Evolutionary conservation across 2,329 filamentous ascomycete genomes (phyloP).

Genomic region (Ascosphaera aggregata): DNA sequence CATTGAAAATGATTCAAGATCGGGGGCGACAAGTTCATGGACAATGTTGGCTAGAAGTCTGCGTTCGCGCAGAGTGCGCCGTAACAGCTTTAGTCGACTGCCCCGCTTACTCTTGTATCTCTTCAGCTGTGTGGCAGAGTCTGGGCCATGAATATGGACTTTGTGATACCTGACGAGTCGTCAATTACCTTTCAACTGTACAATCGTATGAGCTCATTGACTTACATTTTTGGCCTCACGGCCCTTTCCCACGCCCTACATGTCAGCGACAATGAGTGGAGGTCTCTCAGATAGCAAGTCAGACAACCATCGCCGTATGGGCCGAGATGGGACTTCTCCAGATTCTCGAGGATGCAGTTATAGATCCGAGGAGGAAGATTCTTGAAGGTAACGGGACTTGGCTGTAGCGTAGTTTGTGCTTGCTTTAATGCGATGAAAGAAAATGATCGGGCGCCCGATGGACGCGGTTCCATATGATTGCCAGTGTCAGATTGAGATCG

Average conservation of each 20-base stretch:
- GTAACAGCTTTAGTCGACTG: constrained; percentile 28
- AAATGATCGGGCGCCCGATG: constrained; percentile 2
- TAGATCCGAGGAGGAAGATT: constrained; percentile 30
- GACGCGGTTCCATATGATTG: neutral
- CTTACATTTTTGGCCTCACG: constrained; percentile 27
- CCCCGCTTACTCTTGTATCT: constrained; percentile 26
- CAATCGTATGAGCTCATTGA: constrained; percentile 5
- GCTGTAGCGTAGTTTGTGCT: constrained; percentile 14
- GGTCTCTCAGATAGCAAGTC: constrained; percentile 30
- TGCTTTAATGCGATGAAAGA: constrained; percentile 17
- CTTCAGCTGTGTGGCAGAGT: constrained; percentile 22
- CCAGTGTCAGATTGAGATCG: neutral
- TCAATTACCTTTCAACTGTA: constrained; percentile 5
- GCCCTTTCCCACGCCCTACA: constrained; percentile 32
- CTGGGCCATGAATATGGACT: constrained; percentile 25
- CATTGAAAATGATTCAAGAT: constrained; percentile 20
- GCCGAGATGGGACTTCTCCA: constrained; percentile 23
- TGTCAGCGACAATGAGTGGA: constrained; percentile 28
- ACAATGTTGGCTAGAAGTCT: constrained; percentile 28
- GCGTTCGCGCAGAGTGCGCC: constrained; percentile 29
- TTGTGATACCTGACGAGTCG: constrained; percentile 21
- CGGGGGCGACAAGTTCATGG: constrained; percentile 28
- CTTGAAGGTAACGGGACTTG: constrained; percentile 18
- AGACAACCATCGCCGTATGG: constrained; percentile 22
- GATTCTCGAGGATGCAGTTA: constrained; percentile 28